These are phyloP conservation scores for Globisporangium irregulare DNA, from an alignment of 352 stramenopile genomes.

Conservation along the genomic window DNA sequence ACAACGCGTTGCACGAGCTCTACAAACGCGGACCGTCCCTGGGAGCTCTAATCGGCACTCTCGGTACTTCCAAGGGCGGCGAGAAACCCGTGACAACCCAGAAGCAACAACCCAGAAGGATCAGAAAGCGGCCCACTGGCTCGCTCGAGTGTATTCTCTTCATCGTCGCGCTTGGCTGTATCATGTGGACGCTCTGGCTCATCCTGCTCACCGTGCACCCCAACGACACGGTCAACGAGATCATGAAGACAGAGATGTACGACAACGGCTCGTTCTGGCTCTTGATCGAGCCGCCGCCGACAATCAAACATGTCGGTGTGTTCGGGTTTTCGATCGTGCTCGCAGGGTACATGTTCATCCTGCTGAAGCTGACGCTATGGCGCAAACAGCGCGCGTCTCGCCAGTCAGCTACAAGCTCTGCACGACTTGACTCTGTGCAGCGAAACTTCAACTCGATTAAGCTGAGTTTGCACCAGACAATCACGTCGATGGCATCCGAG, in stretches of 20 bases:
- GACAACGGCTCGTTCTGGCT: slow-evolving; percentile 38
- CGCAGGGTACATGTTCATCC: slow-evolving; percentile 25
- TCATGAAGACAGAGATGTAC: slow-evolving; percentile 28
- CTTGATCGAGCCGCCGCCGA: slow-evolving; percentile 23
- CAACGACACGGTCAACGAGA: slow-evolving; percentile 30
- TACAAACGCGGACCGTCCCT: too few relatives aligned
- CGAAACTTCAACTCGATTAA: neutral
- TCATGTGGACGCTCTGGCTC: slow-evolving; percentile 27
- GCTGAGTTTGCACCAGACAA: neutral
- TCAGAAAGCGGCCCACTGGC: too few relatives aligned
- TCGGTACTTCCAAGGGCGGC: too few relatives aligned
- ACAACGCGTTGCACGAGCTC: too few relatives aligned
- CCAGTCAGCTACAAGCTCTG: neutral
- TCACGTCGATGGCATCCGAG: neutral
- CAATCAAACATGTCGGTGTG: slow-evolving; percentile 17
- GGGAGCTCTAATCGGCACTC: too few relatives aligned
- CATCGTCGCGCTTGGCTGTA: slow-evolving; percentile 17
- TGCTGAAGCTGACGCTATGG: neutral
- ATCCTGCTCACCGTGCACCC: slow-evolving; percentile 27
- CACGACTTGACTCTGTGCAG: neutral
- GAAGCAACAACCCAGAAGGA: too few relatives aligned
- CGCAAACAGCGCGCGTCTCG: neutral
- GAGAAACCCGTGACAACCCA: too few relatives aligned
- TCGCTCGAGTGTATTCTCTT: neutral
- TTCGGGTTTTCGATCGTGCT: slow-evolving; percentile 19